Conservation (phyloP, 306 rosid genomes). For the Vigna nakashimae region DNA sequence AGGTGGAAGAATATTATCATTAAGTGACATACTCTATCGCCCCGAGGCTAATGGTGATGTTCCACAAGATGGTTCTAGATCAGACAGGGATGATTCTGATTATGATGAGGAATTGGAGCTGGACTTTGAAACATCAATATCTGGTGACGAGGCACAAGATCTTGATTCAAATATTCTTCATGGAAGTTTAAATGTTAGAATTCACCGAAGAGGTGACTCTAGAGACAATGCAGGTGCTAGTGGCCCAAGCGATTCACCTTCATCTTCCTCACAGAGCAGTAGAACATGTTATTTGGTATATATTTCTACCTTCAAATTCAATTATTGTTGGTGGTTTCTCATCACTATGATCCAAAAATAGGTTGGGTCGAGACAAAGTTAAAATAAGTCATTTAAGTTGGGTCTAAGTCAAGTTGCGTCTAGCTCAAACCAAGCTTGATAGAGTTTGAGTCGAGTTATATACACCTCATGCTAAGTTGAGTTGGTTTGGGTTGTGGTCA, state of each 20-base stretch:
- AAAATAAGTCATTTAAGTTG: too few species aligned
- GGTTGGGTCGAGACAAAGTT: too few species aligned
- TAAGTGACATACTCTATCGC: slow-evolving; percentile 86
- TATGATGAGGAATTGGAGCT: slow-evolving; percentile 90
- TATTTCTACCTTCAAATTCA: slow-evolving; percentile 3
- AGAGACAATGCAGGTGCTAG: slow-evolving; percentile 68
- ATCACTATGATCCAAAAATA: not conserved
- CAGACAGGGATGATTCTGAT: slow-evolving; percentile 95
- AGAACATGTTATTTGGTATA: slow-evolving; percentile 70
- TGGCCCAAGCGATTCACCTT: slow-evolving; percentile 77
- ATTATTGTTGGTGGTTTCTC: slow-evolving; percentile 7
- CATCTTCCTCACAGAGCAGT: slow-evolving; percentile 75
- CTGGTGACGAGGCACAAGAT: slow-evolving; percentile 86
- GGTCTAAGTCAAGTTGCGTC: too few species aligned
- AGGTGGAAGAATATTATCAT: slow-evolving; percentile 73
- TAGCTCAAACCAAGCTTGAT: too few species aligned
- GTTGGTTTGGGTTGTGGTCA: too few species aligned
- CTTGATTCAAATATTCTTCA: slow-evolving; percentile 77
- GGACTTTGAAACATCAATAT: slow-evolving; percentile 88
- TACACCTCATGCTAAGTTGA: too few species aligned
- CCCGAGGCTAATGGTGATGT: slow-evolving; percentile 83
- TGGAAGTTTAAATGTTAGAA: slow-evolving; percentile 88
- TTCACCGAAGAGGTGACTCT: slow-evolving; percentile 79
- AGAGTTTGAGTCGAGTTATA: too few species aligned
- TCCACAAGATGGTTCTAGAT: slow-evolving; percentile 88